Evolutionary conservation across 2,329 filamentous ascomycete genomes (phyloP).

Genomic region (Penicillium brevicompactum): DNA sequence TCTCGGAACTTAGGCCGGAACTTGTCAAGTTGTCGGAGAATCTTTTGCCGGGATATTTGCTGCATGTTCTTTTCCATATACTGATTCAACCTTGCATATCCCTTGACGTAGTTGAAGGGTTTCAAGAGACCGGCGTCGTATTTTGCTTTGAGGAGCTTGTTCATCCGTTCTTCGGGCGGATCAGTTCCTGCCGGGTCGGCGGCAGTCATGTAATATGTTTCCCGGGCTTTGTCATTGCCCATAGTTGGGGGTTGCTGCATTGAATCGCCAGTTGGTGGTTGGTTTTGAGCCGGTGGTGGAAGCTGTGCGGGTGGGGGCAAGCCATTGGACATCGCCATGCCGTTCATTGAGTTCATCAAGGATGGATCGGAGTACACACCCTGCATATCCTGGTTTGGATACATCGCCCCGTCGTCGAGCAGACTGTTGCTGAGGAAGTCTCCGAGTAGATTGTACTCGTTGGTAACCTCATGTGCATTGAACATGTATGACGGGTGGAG

Average conservation of each 20-base stretch:
- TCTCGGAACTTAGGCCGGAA: constrained; percentile 96
- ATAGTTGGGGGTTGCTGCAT: constrained; percentile 66
- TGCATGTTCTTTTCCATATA: constrained; percentile 92
- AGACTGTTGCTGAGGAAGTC: constrained; percentile 93
- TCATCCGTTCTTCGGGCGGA: constrained; percentile 91
- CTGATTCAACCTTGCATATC: constrained; percentile 82
- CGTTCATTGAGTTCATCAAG: constrained; percentile 48
- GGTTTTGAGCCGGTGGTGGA: constrained; percentile 32
- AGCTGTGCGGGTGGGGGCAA: constrained; percentile 41
- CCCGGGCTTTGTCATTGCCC: constrained; percentile 69
- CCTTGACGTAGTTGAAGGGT: constrained; percentile 98
- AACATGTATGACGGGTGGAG: constrained; percentile 96
- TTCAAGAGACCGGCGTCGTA: constrained; percentile 93
- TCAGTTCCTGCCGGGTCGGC: constrained; percentile 88
- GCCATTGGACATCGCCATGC: constrained; percentile 32
- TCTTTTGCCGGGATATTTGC: constrained; percentile 81
- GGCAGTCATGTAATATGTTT: constrained; percentile 92
- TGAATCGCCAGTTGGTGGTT: constrained; percentile 48
- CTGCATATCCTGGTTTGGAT: constrained; percentile 66
- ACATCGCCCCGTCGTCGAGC: constrained; percentile 76
- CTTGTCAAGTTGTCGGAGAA: constrained; percentile 84
- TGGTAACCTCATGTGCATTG: constrained; percentile 87
- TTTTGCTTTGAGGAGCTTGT: constrained; percentile 89
- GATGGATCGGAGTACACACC: constrained; percentile 64
- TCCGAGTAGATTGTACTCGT: constrained; percentile 95